These are phyloP conservation scores for Ochetophila trinervis DNA, from an alignment of 306 rosid genomes.

Conservation along the genomic window DNA sequence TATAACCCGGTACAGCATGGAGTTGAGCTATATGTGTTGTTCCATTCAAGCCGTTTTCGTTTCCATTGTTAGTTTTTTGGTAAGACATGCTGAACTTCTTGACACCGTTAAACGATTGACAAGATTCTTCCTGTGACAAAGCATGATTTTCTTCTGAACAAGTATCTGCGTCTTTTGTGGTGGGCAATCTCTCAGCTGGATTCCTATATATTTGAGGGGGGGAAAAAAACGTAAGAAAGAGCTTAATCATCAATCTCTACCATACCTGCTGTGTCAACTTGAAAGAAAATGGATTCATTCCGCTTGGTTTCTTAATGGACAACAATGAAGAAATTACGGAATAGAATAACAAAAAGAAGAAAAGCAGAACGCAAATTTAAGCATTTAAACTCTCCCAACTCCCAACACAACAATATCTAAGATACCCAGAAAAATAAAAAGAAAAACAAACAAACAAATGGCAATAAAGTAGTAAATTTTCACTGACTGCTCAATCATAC, in stretches of 20 bases:
- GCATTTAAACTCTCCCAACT: too few relatives aligned
- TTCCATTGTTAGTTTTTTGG: constrained; percentile 61
- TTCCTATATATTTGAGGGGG: constrained; percentile 37
- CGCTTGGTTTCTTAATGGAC: background rate
- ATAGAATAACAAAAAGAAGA: background rate
- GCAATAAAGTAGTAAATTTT: background rate
- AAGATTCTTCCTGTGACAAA: constrained; percentile 30
- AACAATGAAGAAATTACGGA: background rate
- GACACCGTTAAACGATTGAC: constrained; percentile 33
- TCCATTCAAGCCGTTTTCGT: constrained; percentile 41
- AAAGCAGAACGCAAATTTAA: background rate
- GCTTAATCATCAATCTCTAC: background rate
- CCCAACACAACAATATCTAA: too few relatives aligned
- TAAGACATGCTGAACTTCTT: constrained; percentile 65
- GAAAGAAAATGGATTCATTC: background rate
- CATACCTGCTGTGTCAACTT: constrained; percentile 1
- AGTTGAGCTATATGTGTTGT: constrained; percentile 55
- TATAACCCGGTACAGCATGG: constrained; percentile 63
- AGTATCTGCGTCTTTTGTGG: constrained; percentile 28
- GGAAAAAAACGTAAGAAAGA: constrained; percentile 14
- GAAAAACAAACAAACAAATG: too few relatives aligned
- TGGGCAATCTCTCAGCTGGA: constrained; percentile 39
- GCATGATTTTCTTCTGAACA: constrained; percentile 31
- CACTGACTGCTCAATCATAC: background rate
- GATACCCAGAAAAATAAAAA: too few relatives aligned